These are phyloP conservation scores for Aspergillus flavus DNA, from an alignment of 2,329 filamentous ascomycete species.

Conservation along the genomic window DNA sequence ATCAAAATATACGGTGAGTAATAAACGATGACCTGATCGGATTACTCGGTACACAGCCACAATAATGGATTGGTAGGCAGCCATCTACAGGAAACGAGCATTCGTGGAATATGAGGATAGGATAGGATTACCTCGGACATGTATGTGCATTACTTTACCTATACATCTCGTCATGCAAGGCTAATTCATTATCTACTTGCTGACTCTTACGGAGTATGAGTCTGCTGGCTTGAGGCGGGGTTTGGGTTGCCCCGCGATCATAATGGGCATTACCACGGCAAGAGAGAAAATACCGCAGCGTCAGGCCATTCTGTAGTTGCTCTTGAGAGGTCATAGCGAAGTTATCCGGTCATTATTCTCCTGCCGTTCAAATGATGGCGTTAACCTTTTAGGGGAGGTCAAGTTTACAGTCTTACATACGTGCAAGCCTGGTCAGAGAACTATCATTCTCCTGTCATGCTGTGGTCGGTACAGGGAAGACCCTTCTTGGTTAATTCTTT, in stretches of 20 bases:
- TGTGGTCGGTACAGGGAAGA: neutral
- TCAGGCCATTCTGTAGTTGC: constrained; percentile 5
- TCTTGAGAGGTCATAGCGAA: neutral
- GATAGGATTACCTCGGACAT: neutral
- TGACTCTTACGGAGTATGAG: neutral
- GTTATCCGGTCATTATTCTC: neutral
- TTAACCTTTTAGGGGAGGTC: neutral
- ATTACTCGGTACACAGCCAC: constrained; percentile 18
- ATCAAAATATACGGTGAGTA: constrained; percentile 26
- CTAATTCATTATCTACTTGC: constrained; percentile 12
- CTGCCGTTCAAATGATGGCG: neutral
- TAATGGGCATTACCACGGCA: neutral
- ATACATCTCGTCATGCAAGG: constrained; percentile 15
- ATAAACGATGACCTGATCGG: constrained; percentile 13
- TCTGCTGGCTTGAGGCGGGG: constrained; percentile 8
- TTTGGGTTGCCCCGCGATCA: constrained; percentile 14
- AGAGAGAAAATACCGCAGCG: constrained; percentile 7
- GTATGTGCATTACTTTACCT: neutral
- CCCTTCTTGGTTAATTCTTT: neutral
- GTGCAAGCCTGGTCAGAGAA: neutral
- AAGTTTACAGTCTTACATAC: neutral
- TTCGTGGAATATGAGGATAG: neutral
- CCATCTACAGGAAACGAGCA: constrained; percentile 2
- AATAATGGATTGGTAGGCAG: constrained; percentile 11
- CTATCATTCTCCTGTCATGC: neutral